Base-by-base conservation (phyloP, 1,139 yeast species). In the Taphrina flavorubra region DNA sequence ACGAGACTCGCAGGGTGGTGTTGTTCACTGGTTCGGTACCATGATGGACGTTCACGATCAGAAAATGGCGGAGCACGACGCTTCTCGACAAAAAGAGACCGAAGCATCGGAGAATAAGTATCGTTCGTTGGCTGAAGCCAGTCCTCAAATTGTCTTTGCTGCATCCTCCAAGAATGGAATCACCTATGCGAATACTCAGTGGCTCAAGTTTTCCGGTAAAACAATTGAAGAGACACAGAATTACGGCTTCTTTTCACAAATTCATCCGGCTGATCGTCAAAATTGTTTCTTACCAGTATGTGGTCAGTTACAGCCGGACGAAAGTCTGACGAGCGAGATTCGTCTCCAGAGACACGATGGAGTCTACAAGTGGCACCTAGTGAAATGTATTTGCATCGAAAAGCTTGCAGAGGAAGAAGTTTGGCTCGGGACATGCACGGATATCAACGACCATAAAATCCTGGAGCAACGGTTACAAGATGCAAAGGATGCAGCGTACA, bases 381-480 rank as follows among this genome's bases (percentile, higher is more conserved):
- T 76, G 71, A 72, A 79, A 11, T 76, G 77, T 16, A 77, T 76
- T 1, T 78, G 79, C 1, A 70, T 78, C 53, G 71, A 75, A 46
- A 77, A 76, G 58, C 76, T 74, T 42, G 37, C 31, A 6, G 60
- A 59, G 10, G 73, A 72, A 7, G 75, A 75, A 6, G 76, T 76
- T 57, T 78, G 80, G 80, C 73, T 78, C 59, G 78, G 79, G 36
- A 77, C 79, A 1, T 71, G 77, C 74, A 75, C 77, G 73, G 79
- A 78, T 71, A 76, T 78, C 44, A 78, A 78, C 68, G 76, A 74
- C 60, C 78, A 78, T 71, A 74, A 76, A 16, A 73, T 76, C 59
- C 78, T 81, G 83, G 77, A 88, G 88, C 77, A 77, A 69, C 78
- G 91, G 76, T 80, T 92, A 68, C 96, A 91, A 76, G 91, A 90